Evolutionary conservation across 352 stramenopile species (phyloP).

Genomic region (Saprolegnia diclina): DNA sequence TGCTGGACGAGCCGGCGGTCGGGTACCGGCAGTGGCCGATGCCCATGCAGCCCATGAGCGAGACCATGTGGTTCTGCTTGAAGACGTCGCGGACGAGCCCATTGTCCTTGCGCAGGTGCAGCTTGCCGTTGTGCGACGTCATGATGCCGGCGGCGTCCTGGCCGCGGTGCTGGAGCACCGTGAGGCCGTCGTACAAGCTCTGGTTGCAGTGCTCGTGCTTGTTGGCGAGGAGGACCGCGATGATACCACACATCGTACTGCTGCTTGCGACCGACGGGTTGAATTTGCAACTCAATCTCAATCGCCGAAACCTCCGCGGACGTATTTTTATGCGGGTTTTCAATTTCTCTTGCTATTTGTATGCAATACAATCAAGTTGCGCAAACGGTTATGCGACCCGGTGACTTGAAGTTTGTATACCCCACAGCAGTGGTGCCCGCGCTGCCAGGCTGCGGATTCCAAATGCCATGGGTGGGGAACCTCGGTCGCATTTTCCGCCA

Average conservation of each 20-base stretch:
- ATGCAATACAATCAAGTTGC: too few relatives aligned
- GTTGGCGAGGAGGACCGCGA: constrained; percentile 94
- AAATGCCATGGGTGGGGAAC: background rate
- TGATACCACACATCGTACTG: constrained; percentile 94
- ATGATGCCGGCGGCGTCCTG: constrained; percentile 97
- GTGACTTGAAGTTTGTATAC: background rate
- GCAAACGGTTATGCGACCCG: background rate
- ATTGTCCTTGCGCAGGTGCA: constrained; percentile 98
- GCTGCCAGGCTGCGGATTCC: background rate
- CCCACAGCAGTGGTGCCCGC: background rate
- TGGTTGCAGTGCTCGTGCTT: constrained; percentile 93
- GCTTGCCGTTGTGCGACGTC: constrained; percentile 87
- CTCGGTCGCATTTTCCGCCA: background rate
- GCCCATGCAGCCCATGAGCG: constrained; percentile 93
- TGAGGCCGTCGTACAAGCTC: constrained; percentile 95
- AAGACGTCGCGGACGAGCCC: constrained; percentile 98
- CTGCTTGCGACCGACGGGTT: background rate
- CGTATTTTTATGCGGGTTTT: background rate
- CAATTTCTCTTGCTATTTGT: too few relatives aligned
- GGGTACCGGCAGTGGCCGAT: constrained; percentile 98
- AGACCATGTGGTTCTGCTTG: constrained; percentile 97
- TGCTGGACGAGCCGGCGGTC: constrained; percentile 90
- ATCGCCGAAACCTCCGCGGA: background rate
- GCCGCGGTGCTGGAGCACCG: constrained; percentile 96
- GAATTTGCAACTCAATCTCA: constrained; percentile 1